phyloP scores from a whole-genome alignment of 1,284 basidiomycete genomes.

The Papiliotrema nemorosa region DNA sequence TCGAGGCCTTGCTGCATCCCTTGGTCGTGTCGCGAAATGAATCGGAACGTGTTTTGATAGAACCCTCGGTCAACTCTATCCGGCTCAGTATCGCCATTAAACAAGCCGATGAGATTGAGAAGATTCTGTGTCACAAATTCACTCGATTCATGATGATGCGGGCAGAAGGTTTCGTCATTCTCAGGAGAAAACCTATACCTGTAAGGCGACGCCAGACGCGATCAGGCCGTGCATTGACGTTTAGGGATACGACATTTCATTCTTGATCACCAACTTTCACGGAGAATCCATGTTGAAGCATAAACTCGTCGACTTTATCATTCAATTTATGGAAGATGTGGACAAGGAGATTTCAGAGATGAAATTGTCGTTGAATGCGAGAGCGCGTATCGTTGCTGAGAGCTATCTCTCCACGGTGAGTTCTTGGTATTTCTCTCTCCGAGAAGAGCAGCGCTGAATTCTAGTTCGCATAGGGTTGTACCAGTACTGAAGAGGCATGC shows the following conservation, averaged over 20 bases:
- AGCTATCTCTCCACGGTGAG: slow-evolving; percentile 49
- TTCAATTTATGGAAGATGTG: slow-evolving; percentile 99
- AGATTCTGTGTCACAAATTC: slow-evolving; percentile 96
- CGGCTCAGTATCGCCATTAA: slow-evolving; percentile 97
- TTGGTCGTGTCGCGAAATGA: slow-evolving; percentile 93
- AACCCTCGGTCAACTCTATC: slow-evolving; percentile 95
- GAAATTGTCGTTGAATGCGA: slow-evolving; percentile 76
- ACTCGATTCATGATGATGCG: slow-evolving; percentile 99
- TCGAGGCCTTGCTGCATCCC: slow-evolving; percentile 90
- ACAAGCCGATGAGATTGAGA: slow-evolving; percentile 98
- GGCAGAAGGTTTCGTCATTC: slow-evolving; percentile 93
- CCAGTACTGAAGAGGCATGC: no score
- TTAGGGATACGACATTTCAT: slow-evolving; percentile 96
- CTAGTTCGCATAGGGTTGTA: not conserved
- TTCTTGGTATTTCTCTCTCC: slow-evolving; percentile 2
- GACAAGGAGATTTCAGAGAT: slow-evolving; percentile 60
- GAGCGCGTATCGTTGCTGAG: slow-evolving; percentile 96
- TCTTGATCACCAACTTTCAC: slow-evolving; percentile 96
- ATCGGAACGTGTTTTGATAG: slow-evolving; percentile 93
- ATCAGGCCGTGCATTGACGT: not conserved
- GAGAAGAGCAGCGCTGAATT: not conserved
- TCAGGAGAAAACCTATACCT: slow-evolving; percentile 87
- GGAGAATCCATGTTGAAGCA: slow-evolving; percentile 98
- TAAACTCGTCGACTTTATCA: slow-evolving; percentile 99
- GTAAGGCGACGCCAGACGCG: slow-evolving; percentile 53